These are phyloP conservation scores for Cyberlindnera mrakii DNA, from an alignment of 805 yeast species.

Conservation along the genomic window DNA sequence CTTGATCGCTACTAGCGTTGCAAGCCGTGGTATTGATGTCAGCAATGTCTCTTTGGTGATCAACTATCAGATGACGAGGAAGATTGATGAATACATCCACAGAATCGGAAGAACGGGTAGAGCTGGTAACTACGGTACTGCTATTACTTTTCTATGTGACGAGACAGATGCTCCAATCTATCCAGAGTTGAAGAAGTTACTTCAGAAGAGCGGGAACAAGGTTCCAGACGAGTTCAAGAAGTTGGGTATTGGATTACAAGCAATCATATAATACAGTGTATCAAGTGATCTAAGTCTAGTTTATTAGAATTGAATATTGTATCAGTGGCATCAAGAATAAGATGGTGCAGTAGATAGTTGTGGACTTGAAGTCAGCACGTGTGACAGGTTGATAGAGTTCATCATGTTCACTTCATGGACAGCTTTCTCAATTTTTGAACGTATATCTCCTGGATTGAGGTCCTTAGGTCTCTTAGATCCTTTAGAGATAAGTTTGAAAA, in stretches of 20 bases:
- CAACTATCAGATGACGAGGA: slow-evolving; percentile 77
- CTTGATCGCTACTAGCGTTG: slow-evolving; percentile 89
- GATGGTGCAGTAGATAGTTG: too few species aligned
- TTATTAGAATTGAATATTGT: too few species aligned
- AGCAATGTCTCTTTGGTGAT: slow-evolving; percentile 78
- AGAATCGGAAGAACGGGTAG: slow-evolving; percentile 96
- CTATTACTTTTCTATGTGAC: slow-evolving; percentile 67
- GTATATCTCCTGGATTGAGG: background rate
- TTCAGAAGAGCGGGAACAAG: slow-evolving; percentile 16
- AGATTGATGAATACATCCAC: slow-evolving; percentile 81
- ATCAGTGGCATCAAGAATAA: too few species aligned
- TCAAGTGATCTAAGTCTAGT: too few species aligned
- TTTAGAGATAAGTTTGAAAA: background rate
- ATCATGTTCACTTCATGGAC: too few species aligned
- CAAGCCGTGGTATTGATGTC: slow-evolving; percentile 95
- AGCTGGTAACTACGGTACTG: slow-evolving; percentile 77
- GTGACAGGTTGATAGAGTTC: too few species aligned
- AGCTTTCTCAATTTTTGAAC: background rate
- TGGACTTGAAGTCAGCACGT: too few species aligned
- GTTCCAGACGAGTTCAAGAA: slow-evolving; percentile 19
- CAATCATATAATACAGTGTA: slow-evolving; percentile 6
- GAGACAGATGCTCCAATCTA: slow-evolving; percentile 55
- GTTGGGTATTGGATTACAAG: slow-evolving; percentile 4
- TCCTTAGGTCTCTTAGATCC: background rate
- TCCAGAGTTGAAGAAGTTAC: slow-evolving; percentile 17